Evolutionary conservation across 1,139 yeast genomes (phyloP), one percentile per base, ranked within the genome.

Genomic region (Schwanniomyces etchellsii): DNA sequence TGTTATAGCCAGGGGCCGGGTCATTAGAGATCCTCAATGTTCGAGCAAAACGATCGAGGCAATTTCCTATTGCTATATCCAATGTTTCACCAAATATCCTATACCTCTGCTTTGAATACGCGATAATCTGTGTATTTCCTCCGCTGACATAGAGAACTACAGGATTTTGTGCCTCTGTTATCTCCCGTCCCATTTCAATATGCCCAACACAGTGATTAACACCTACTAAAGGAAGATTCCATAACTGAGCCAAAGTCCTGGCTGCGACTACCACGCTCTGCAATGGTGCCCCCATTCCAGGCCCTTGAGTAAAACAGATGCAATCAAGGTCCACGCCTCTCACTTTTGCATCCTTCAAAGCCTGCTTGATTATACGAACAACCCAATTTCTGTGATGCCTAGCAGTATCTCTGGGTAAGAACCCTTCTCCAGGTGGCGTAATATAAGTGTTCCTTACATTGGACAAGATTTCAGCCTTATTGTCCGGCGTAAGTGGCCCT

Each of bases 231-330:
- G 98, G 98, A 18, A 83, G 63, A 4, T 73, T 51, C 95, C 95
- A 88, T 47, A 91, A 52, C 42, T 81, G 77, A 13, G 91, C 67
- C 28, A 89, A 60, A 0, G 96, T 80, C 47, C 99, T 67, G 2
- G 98, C 98, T 1, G 95, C 95, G 27, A 91, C 68, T 2, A 83
- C 97, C 24, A 88, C 96, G 39, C 93, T 78, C 46, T 91, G 96
- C 35, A 91, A 62, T 1, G 98, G 99, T 1, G 97, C 97, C 3
- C 98, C 99, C 98, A 91, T 93, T 2, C 99, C 99, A 0, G 98
- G 98, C 4, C 98, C 99, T 55, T 84, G 94, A 2, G 97, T 91
- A 54, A 89, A 91, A 54, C 96, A 88, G 32, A 91, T 83, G 45
- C 94, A 88, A 55, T 89, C 96, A 16, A 91, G 57, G 31, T 86